A percentile compares a stretch with the other conserved stretches of the same genome.
These are phyloP conservation scores for Chamaecrista fasciculata DNA, from an alignment of 306 rosid genomes.

Conservation along the genomic window DNA sequence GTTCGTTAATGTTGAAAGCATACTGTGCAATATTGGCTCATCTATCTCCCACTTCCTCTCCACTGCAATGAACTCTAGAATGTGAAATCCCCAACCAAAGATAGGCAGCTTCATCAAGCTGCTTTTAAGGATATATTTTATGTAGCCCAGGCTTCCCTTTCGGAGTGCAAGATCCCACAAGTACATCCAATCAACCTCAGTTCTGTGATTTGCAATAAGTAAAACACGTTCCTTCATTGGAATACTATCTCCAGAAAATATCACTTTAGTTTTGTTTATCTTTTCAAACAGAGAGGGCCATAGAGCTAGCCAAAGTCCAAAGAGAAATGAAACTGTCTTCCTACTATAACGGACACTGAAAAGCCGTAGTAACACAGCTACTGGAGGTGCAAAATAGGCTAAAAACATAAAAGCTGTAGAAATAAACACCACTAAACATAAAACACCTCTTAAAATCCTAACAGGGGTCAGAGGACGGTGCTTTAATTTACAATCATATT, in stretches of 20 bases:
- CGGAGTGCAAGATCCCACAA: constrained; percentile 93
- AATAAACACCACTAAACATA: constrained; percentile 76
- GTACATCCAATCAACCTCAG: constrained; percentile 99
- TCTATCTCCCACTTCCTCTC: constrained; percentile 92
- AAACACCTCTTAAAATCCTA: constrained; percentile 67
- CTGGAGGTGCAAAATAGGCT: constrained; percentile 64
- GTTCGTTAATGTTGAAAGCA: constrained; percentile 59
- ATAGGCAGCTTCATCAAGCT: constrained; percentile 94
- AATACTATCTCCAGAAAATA: constrained; percentile 73
- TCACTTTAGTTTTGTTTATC: constrained; percentile 72
- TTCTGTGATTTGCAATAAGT: constrained; percentile 85
- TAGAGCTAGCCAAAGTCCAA: constrained; percentile 73
- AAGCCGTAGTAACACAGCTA: constrained; percentile 45
- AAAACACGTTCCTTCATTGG: constrained; percentile 79
- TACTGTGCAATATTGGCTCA: constrained; percentile 52
- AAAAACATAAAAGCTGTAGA: constrained; percentile 78
- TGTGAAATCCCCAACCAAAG: constrained; percentile 95
- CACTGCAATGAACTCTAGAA: constrained; percentile 89
- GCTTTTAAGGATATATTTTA: constrained; percentile 86
- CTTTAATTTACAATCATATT: constrained; percentile 45
- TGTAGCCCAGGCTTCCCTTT: constrained; percentile 71
- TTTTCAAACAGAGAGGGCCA: constrained; percentile 94
- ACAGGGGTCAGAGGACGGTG: constrained; percentile 64
- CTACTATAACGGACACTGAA: constrained; percentile 62
- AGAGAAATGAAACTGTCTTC: constrained; percentile 59